phyloP scores from a whole-genome alignment of 345 rosid genomes.

The Pugionium cornutum region DNA sequence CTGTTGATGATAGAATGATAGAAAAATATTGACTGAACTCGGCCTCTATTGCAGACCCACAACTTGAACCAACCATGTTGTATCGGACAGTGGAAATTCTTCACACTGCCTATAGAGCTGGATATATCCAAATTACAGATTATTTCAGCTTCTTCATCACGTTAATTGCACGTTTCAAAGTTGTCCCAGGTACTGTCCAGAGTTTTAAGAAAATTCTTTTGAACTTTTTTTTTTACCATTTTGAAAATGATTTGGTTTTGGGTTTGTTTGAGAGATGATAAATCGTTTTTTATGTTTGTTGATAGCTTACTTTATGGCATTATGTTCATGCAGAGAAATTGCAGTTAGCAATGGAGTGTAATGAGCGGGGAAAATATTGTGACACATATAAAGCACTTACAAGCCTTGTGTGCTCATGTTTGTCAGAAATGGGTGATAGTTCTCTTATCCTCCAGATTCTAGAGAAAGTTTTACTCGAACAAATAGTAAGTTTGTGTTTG shows the following conservation, averaged over 20 bases:
- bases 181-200: constrained; percentile 52
- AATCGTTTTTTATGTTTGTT: background rate
- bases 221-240: background rate
- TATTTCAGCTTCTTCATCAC: constrained; percentile 67
- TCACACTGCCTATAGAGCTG: constrained; percentile 61
- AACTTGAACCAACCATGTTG: constrained; percentile 59
- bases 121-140: constrained; percentile 66
- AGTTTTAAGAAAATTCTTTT: background rate
- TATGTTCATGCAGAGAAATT: constrained; percentile 49
- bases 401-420: constrained; percentile 47
- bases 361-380: constrained; percentile 39
- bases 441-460: constrained; percentile 57
- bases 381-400: constrained; percentile 54
- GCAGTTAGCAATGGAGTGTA: constrained; percentile 30
- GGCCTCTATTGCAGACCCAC: constrained; percentile 51
- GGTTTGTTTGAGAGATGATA: constrained; percentile 7
- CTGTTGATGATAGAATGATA: constrained; percentile 7
- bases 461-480: constrained; percentile 55
- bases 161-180: constrained; percentile 59
- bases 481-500: constrained; percentile 54
- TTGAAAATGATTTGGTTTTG: background rate
- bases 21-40: constrained; percentile 23
- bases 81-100: constrained; percentile 61
- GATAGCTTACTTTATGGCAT: constrained; percentile 17
- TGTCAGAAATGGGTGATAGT: constrained; percentile 69